Base-by-base conservation (phyloP, 2,329 filamentous ascomycete genomes). In the Penicillium brevicompactum region DNA sequence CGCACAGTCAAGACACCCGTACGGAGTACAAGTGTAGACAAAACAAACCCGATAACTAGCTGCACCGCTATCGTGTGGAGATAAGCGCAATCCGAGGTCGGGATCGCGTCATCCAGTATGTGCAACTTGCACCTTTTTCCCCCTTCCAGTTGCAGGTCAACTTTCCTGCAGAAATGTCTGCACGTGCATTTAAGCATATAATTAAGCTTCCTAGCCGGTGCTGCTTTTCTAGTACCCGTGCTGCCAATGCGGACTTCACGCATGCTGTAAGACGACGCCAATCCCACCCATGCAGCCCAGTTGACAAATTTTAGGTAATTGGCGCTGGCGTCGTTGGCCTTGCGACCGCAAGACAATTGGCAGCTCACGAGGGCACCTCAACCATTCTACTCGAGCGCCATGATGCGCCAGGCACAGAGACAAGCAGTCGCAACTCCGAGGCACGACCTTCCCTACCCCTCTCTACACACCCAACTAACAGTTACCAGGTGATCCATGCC, bases 341-440 rank as follows among this genome's bases (percentile, higher is more conserved):
- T 2, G 89, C 92, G 8, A 84, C 92, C 52, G 90, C 91, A 5
- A 84, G 89, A 4, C 82, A 87, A 59, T 82, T 96, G 22, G 86
- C 91, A 51, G 74, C 76, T 55, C 78, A 81, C 56, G 79, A 85
- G 31, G 78, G 80, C 18, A 81, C 82, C 5, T 85, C 84, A 2
- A 93, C 90, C 0, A 81, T 96, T 11, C 79, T 96, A 51, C 85
- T 97, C 1, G 92, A 97, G 75, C 86, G 89, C 24, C 90, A 96
- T 78, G 74, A 80, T 21, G 80, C 83, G 48, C 81, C 90, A 24
- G 92, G 92, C 47, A 93, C 86, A 27, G 92, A 97, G 77, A 96
- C 92, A 0, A 92, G 89, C 59, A 90, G 89, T 61, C 87, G 92
- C 63, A 97, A 96, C 78, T 93, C 89, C 69, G 92, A 97, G 82